Percentiles rank a stretch among this genome's conserved stretches.
phyloP scores from a whole-genome alignment of 306 rosid species.

The Ochetophila trinervis region DNA sequence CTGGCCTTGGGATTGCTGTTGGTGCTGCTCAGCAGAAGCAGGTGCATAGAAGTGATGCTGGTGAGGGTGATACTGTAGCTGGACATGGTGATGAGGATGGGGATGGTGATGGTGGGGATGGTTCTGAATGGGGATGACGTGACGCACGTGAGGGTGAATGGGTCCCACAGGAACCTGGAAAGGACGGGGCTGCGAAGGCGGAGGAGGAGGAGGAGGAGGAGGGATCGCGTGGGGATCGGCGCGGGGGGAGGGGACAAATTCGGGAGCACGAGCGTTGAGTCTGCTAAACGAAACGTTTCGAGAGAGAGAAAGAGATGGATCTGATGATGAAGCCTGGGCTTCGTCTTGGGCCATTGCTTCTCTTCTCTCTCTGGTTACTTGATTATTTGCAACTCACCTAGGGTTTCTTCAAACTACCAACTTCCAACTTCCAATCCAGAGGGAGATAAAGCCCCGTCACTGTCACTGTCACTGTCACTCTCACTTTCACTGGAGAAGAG shows the following conservation, averaged over 20 bases:
- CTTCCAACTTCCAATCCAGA: no score
- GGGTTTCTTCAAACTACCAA: no score
- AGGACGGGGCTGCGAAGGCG: conserved; percentile 46
- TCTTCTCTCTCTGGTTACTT: no score
- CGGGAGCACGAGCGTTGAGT: conserved; percentile 93
- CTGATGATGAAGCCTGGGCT: conserved; percentile 36
- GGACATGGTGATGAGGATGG: conserved; percentile 13
- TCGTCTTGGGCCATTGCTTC: conserved; percentile 55
- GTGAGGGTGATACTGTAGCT: conserved; percentile 36
- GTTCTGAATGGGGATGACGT: conserved; percentile 30
- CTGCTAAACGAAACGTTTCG: conserved; percentile 64
- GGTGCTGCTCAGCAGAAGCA: conserved; percentile 39
- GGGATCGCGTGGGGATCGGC: conserved; percentile 47
- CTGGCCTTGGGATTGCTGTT: conserved; percentile 40
- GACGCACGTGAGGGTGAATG: conserved; percentile 25
- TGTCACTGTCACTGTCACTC: no score
- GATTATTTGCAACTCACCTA: no score
- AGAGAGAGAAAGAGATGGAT: conserved; percentile 42
- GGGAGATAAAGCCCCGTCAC: no score
- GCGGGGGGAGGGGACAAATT: conserved; percentile 60
- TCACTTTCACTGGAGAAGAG: no score
- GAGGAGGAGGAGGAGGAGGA: conserved; percentile 49
- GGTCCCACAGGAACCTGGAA: conserved; percentile 44
- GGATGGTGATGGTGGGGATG: conserved; percentile 42
- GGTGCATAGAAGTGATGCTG: conserved; percentile 15